These are phyloP conservation scores for Trichoderma orchidacearum DNA, from an alignment of 495 filamentous ascomycete genomes.

Conservation along the genomic window DNA sequence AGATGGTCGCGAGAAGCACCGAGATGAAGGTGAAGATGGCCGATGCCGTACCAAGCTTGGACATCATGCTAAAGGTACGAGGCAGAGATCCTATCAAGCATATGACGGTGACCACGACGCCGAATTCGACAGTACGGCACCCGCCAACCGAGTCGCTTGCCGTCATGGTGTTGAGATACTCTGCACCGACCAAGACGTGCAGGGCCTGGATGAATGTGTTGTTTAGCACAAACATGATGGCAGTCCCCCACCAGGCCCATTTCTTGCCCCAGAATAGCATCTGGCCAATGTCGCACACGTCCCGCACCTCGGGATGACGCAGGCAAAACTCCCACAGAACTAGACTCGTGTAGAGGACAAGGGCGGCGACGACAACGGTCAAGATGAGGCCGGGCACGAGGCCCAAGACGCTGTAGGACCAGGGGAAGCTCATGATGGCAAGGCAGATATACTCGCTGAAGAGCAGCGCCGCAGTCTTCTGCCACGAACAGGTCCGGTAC, in stretches of 20 bases:
- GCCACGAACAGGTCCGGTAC: slow-evolving; percentile 84
- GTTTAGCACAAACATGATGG: slow-evolving; percentile 80
- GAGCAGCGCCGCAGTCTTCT: slow-evolving; percentile 76
- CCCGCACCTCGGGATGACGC: slow-evolving; percentile 72
- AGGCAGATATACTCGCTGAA: slow-evolving; percentile 90
- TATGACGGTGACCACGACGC: slow-evolving; percentile 51
- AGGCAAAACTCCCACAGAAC: slow-evolving; percentile 78
- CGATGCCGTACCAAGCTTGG: slow-evolving; percentile 58
- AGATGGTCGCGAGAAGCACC: slow-evolving; percentile 65
- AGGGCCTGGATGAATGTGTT: slow-evolving; percentile 72
- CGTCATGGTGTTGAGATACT: slow-evolving; percentile 78
- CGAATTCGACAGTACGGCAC: slow-evolving; percentile 55
- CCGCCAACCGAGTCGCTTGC: slow-evolving; percentile 36
- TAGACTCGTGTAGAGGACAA: slow-evolving; percentile 75
- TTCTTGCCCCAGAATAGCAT: slow-evolving; percentile 70
- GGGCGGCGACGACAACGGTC: slow-evolving; percentile 56
- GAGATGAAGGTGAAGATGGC: slow-evolving; percentile 80
- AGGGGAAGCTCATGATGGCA: slow-evolving; percentile 90
- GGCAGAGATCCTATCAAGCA: slow-evolving; percentile 68
- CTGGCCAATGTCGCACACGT: slow-evolving; percentile 85
- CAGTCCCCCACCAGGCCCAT: slow-evolving; percentile 73
- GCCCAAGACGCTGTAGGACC: slow-evolving; percentile 74
- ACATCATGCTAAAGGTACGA: slow-evolving; percentile 65
- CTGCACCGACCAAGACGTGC: slow-evolving; percentile 37
- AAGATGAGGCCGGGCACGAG: slow-evolving; percentile 75